Percentiles rank a stretch among this genome's conserved stretches.
Conservation (phyloP, 495 filamentous ascomycete species). For the Penicillium riverlandense region DNA sequence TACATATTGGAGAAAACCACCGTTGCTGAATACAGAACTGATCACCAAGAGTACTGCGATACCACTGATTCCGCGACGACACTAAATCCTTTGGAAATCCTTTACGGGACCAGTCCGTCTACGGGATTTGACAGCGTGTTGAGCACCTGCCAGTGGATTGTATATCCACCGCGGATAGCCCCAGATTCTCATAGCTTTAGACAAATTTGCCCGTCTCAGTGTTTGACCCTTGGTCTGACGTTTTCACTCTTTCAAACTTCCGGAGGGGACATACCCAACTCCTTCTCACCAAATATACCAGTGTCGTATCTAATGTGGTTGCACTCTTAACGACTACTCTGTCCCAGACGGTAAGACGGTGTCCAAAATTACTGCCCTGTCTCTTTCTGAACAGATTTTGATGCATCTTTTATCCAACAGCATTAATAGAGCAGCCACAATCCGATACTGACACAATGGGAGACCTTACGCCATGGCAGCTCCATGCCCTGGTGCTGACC, state of each 20-base stretch:
- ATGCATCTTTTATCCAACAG: neutral
- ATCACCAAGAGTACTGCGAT: neutral
- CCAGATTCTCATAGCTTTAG: neutral
- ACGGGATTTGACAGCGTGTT: neutral
- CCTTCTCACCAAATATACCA: neutral
- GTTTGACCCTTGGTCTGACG: too few species aligned
- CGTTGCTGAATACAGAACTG: neutral
- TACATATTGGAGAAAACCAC: too few species aligned
- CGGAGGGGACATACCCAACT: neutral
- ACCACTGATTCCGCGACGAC: neutral
- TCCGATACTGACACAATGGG: neutral
- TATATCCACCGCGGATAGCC: neutral
- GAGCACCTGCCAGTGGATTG: neutral
- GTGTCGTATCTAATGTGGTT: neutral
- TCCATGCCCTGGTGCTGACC: constrained; percentile 2
- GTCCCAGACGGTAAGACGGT: neutral
- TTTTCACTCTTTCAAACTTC: too few species aligned
- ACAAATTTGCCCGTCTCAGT: too few species aligned
- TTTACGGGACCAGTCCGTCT: neutral
- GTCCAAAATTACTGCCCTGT: neutral
- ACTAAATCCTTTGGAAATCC: neutral
- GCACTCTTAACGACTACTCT: neutral
- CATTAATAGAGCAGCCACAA: too few species aligned
- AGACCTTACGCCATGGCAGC: neutral
- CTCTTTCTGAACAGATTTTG: neutral